These are phyloP conservation scores for Termitomyces sp. DNA, from an alignment of 768 basidiomycete genomes.

Conservation along the genomic window DNA sequence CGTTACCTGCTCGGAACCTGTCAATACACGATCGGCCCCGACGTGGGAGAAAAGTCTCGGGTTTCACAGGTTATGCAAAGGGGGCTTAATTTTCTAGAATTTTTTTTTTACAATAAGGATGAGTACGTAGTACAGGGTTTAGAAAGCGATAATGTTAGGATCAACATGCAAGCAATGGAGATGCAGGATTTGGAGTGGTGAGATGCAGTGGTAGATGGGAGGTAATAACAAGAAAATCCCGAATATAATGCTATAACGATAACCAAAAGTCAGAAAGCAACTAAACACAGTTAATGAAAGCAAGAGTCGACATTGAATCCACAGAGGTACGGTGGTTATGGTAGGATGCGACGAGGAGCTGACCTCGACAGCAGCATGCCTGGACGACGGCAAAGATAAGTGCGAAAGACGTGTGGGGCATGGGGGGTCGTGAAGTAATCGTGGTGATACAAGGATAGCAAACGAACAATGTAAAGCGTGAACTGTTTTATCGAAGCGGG, in stretches of 20 bases:
- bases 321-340: not conserved
- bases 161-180: constrained; percentile 9
- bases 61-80: not conserved
- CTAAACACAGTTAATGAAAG: constrained; percentile 36
- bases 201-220: constrained; percentile 9
- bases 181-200: constrained; percentile 8
- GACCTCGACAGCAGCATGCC: constrained; percentile 2
- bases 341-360: not conserved
- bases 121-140: constrained; percentile 5
- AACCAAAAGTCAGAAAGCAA: constrained; percentile 51
- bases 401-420: constrained; percentile 5
- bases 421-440: constrained; percentile 13
- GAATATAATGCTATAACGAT: constrained; percentile 19
- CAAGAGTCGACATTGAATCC: constrained; percentile 46
- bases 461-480: constrained; percentile 7
- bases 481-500: not conserved
- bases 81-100: not conserved
- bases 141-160: constrained; percentile 17
- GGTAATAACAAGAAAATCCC: constrained; percentile 3
- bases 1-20: constrained; percentile 1
- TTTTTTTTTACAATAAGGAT: constrained; percentile 3
- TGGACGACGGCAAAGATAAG: not conserved
- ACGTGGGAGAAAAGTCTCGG: not conserved
- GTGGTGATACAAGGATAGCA: constrained; percentile 17
- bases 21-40: not conserved